phyloP scores from a whole-genome alignment of 192 early-diverging fungal genomes.

The Podila horticola region DNA sequence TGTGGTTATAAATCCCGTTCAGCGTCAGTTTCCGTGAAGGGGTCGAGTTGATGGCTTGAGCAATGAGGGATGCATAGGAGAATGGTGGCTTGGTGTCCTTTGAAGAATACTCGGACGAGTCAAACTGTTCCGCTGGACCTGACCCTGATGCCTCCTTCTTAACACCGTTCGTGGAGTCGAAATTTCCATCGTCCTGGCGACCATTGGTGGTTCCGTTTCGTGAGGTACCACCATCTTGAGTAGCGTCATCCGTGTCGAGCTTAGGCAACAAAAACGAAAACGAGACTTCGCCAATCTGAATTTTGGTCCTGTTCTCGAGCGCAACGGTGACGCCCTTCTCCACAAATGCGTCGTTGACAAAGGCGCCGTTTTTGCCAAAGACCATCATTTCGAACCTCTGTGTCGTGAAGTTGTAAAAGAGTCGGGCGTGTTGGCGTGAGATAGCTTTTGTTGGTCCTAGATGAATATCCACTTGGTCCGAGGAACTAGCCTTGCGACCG shows the following conservation, averaged over 20 bases:
- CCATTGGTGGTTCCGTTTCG: constrained; percentile 1
- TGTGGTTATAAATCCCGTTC: constrained; percentile 91
- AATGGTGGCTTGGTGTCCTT: constrained; percentile 79
- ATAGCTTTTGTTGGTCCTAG: constrained; percentile 87
- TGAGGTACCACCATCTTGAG: constrained; percentile 14
- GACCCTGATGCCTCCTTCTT: constrained; percentile 26
- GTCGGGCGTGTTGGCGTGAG: constrained; percentile 85
- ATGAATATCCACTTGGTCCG: constrained; percentile 85
- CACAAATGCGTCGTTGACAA: constrained; percentile 86
- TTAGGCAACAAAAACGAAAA: constrained; percentile 84
- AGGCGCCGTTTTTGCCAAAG: constrained; percentile 89
- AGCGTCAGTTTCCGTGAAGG: constrained; percentile 78
- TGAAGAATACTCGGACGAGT: constrained; percentile 44
- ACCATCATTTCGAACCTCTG: constrained; percentile 88
- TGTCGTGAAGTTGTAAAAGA: constrained; percentile 85
- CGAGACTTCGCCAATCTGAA: constrained; percentile 87
- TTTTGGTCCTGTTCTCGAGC: constrained; percentile 75
- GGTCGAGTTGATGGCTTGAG: constrained; percentile 89
- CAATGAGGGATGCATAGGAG: constrained; percentile 90
- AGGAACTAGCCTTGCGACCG: constrained; percentile 72
- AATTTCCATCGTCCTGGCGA: not conserved
- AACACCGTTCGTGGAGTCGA: constrained; percentile 2
- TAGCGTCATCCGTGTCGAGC: constrained; percentile 53
- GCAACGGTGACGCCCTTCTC: constrained; percentile 71
- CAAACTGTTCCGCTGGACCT: constrained; percentile 24